phyloP scores from a whole-genome alignment of 2,329 filamentous ascomycete species.

The Talaromyces amestolkiae region DNA sequence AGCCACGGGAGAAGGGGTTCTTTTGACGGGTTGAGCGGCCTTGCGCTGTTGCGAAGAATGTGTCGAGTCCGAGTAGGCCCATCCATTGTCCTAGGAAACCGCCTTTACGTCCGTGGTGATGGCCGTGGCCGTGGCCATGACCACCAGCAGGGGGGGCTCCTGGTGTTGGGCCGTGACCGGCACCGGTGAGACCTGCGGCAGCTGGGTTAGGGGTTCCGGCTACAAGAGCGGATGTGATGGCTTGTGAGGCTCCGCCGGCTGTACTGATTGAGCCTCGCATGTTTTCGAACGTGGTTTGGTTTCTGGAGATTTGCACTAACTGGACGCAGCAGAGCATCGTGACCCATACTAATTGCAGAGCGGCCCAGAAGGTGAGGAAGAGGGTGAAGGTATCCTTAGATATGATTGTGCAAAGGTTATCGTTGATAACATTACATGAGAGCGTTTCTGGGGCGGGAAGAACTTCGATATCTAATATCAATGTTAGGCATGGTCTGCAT shows the following conservation, averaged over 20 bases:
- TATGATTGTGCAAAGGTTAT: slow-evolving; percentile 69
- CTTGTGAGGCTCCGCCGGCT: slow-evolving; percentile 49
- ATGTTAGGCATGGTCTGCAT: neutral
- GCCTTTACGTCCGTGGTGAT: slow-evolving; percentile 51
- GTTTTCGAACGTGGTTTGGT: slow-evolving; percentile 94
- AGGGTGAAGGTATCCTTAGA: slow-evolving; percentile 83
- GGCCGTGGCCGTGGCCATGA: slow-evolving; percentile 4
- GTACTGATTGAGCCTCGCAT: slow-evolving; percentile 74
- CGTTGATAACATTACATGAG: slow-evolving; percentile 72
- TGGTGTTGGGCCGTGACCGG: slow-evolving; percentile 64
- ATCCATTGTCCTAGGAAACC: slow-evolving; percentile 77
- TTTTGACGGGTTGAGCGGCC: slow-evolving; percentile 56
- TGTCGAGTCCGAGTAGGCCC: slow-evolving; percentile 82
- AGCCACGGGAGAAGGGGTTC: slow-evolving; percentile 83
- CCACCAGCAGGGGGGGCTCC: slow-evolving; percentile 44
- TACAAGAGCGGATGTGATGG: slow-evolving; percentile 66
- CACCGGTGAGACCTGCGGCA: slow-evolving; percentile 66
- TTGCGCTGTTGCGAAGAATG: slow-evolving; percentile 86
- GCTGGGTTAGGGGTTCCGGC: slow-evolving; percentile 65
- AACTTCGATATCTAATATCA: slow-evolving; percentile 46
- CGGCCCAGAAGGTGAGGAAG: slow-evolving; percentile 73
- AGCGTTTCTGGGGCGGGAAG: slow-evolving; percentile 51
- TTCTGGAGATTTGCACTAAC: slow-evolving; percentile 84
- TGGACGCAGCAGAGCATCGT: slow-evolving; percentile 96
- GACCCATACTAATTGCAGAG: slow-evolving; percentile 88